Evolutionary conservation across 164 flowering plant species (phyloP), one percentile per base, ranked within the genome.

Genomic region (Dillenia turbinata): DNA sequence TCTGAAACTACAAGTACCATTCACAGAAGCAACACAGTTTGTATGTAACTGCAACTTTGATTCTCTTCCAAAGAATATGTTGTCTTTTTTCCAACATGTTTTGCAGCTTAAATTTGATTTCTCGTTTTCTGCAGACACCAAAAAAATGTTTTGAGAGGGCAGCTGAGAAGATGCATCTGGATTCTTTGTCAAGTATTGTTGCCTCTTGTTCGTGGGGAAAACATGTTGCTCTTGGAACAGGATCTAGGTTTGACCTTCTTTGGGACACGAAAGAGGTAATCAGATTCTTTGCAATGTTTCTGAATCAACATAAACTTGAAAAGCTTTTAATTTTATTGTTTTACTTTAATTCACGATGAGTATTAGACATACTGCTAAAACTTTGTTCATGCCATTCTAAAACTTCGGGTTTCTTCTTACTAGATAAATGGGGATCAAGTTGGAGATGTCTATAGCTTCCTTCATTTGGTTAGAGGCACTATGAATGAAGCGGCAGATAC

Each of bases 151-250:
- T 95, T 73, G 99, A 92, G 78, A 85, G 73, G 71, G 92, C 99
- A 60, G 90, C 99, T 62, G 96, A 86, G 65, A 92, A 86, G 74
- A 78, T 90, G 60, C 87, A 88, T 71, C 44, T 44, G 10, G 99
- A 95, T 76, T 67, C 87, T 14, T 71, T 95, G 43, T 74, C 89
- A 8, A 87, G 97, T 71, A 73, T 87, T 11, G 96, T 95, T 57
- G 99, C 85, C 15, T 84, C 99, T 44, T 92, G 97, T 75, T 85
- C 97, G 8, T 95, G 97, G 97, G 97, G 99, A 12, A 90, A 85
- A 70, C 89, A 76, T 70, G 97, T 87, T 1, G 77, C 94, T 33
- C 81, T 95, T 62, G 99, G 97, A 19, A 92, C 96, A 51, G 99
- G 99, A 40, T 65, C 96, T 49, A 68, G 71, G 26, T 95, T 95